These are phyloP conservation scores for Solanum hybrid DNA, from an alignment of 305 asterid species.

Conservation along the genomic window DNA sequence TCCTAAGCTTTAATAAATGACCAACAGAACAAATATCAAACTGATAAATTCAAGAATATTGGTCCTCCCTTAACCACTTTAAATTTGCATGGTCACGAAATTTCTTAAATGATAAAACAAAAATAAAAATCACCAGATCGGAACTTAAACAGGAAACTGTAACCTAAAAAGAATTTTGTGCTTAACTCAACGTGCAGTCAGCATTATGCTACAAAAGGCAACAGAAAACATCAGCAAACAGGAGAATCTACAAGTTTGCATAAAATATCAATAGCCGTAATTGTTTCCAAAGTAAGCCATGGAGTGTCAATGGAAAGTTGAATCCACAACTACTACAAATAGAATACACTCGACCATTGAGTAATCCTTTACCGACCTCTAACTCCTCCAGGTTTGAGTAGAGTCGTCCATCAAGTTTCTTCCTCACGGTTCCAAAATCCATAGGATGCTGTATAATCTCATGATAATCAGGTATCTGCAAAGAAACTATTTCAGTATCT, in stretches of 20 bases:
- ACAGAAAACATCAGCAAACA: background rate
- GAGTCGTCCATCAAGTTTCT: conserved; percentile 46
- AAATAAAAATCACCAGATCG: background rate
- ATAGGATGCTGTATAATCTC: conserved; percentile 62
- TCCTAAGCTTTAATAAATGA: background rate
- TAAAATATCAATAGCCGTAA: background rate
- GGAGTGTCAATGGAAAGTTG: background rate
- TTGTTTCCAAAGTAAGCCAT: background rate
- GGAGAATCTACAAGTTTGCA: background rate
- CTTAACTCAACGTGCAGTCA: background rate
- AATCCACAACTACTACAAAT: background rate
- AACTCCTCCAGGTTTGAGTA: conserved; percentile 54
- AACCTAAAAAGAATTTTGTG: background rate
- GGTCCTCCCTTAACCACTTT: background rate
- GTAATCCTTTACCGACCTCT: conserved; percentile 43
- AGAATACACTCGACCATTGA: background rate
- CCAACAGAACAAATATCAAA: background rate
- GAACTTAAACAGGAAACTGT: background rate
- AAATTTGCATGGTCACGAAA: background rate
- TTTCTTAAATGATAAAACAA: background rate
- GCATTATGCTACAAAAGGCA: background rate
- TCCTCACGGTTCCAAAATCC: conserved; percentile 80
- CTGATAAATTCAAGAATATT: background rate
- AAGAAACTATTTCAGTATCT: conserved; percentile 16
- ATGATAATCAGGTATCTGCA: conserved; percentile 86